Percentiles rank a stretch among this genome's conserved stretches.
Conservation (phyloP, 345 rosid genomes). For the Acer campestre region DNA sequence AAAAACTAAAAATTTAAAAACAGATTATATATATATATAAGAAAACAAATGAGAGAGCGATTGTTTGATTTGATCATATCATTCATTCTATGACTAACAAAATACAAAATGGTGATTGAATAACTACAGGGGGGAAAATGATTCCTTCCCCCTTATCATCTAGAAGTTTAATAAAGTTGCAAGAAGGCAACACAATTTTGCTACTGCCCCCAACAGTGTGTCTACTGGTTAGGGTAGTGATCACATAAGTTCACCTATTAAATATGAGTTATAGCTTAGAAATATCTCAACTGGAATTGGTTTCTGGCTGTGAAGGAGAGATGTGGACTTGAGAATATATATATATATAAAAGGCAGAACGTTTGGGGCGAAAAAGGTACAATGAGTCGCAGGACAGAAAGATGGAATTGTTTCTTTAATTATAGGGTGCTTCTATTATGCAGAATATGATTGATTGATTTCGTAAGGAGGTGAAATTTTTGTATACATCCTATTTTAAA, state of each 20-base stretch:
- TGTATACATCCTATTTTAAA: neutral
- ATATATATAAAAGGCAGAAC: too few relatives aligned
- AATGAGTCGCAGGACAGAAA: neutral
- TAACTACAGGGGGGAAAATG: too few relatives aligned
- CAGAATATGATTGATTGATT: neutral
- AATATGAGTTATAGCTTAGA: neutral
- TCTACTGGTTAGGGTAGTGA: neutral
- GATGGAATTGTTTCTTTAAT: neutral
- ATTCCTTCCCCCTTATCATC: too few relatives aligned
- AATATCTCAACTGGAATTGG: too few relatives aligned
- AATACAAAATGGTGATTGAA: neutral
- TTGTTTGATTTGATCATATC: neutral
- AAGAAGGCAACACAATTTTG: neutral
- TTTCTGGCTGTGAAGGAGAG: too few relatives aligned
- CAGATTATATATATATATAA: too few relatives aligned
- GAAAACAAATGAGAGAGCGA: too few relatives aligned
- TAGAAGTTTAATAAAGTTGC: neutral
- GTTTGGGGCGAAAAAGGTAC: neutral
- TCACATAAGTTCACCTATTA: neutral
- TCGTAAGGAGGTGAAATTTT: too few relatives aligned
- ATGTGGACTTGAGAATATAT: too few relatives aligned
- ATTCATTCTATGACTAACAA: slow-evolving; percentile 3
- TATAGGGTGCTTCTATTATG: neutral
- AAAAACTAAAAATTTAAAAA: too few relatives aligned
- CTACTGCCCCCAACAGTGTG: neutral